Evolutionary conservation across 192 early-diverging fungal genomes (phyloP).

Genomic region (Rhizoclosmatium globosum): DNA sequence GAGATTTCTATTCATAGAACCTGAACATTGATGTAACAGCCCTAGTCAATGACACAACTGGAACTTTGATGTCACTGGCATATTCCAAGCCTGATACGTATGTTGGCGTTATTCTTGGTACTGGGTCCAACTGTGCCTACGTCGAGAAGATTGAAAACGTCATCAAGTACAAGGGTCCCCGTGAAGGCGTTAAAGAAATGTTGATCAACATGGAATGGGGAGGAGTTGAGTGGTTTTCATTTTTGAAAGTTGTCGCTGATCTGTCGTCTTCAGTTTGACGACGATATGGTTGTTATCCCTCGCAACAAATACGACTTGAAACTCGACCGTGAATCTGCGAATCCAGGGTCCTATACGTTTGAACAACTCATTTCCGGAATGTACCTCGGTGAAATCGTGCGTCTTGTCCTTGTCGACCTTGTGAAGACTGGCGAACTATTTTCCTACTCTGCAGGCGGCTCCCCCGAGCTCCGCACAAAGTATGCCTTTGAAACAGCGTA

Average conservation of each 20-base stretch:
- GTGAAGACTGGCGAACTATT: constrained; percentile 81
- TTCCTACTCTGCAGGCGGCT: constrained; percentile 36
- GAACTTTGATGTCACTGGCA: constrained; percentile 87
- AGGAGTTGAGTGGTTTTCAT: constrained; percentile 40
- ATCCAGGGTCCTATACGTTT: constrained; percentile 87
- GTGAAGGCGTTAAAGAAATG: constrained; percentile 68
- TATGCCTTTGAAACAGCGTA: constrained; percentile 73
- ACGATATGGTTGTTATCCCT: constrained; percentile 80
- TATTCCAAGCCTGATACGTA: constrained; percentile 82
- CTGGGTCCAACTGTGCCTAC: constrained; percentile 95
- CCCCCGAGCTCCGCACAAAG: constrained; percentile 70
- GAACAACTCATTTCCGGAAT: constrained; percentile 97
- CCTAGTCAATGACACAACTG: constrained; percentile 96
- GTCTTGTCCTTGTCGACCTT: constrained; percentile 83
- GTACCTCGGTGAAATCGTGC: constrained; percentile 92
- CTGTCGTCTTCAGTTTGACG: constrained; percentile 57
- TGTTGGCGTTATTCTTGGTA: constrained; percentile 90
- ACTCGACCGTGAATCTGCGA: constrained; percentile 78
- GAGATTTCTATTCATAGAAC: constrained; percentile 39
- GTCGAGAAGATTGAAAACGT: constrained; percentile 80
- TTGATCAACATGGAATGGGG: constrained; percentile 97
- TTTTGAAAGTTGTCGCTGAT: neutral
- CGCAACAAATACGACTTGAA: constrained; percentile 83
- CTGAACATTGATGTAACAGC: constrained; percentile 81
- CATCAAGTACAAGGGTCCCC: constrained; percentile 71